phyloP scores from a whole-genome alignment of 768 basidiomycete genomes.

The Leccinum uliginosum region DNA sequence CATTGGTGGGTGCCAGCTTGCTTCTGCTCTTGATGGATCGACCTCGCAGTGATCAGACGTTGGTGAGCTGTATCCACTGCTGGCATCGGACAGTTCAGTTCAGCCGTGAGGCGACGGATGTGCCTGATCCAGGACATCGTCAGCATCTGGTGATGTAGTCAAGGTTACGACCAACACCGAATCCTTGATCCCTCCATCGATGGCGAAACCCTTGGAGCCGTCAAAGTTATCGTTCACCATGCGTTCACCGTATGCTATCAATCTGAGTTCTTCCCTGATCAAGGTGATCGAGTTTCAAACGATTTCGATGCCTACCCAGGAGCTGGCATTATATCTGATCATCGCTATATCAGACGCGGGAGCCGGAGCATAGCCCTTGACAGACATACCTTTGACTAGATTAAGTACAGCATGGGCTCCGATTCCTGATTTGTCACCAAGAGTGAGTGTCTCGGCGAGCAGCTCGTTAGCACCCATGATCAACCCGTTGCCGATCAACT shows the following conservation, averaged over 20 bases:
- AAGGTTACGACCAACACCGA: conserved; percentile 44
- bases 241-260: conserved; percentile 57
- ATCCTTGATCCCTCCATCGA: conserved; percentile 88
- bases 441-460: conserved; percentile 77
- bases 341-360: conserved; percentile 14
- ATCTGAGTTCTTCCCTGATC: conserved; percentile 30
- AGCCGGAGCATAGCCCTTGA: neutral
- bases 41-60: conserved; percentile 74
- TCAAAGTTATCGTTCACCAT: conserved; percentile 76
- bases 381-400: conserved; percentile 51
- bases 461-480: conserved; percentile 76
- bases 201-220: conserved; percentile 66
- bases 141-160: neutral
- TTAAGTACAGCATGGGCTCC: conserved; percentile 53
- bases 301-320: conserved; percentile 40
- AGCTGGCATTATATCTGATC: conserved; percentile 67
- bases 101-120: conserved; percentile 64
- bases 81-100: conserved; percentile 68
- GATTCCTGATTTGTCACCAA: conserved; percentile 82
- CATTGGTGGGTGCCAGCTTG: conserved; percentile 45
- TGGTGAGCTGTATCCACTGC: conserved; percentile 67
- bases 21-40: conserved; percentile 52
- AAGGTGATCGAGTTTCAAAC: neutral
- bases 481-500: conserved; percentile 77
- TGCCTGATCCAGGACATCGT: conserved; percentile 37